Evolutionary conservation across 345 rosid genomes (phyloP).

Genomic region (Moricandia arvensis): DNA sequence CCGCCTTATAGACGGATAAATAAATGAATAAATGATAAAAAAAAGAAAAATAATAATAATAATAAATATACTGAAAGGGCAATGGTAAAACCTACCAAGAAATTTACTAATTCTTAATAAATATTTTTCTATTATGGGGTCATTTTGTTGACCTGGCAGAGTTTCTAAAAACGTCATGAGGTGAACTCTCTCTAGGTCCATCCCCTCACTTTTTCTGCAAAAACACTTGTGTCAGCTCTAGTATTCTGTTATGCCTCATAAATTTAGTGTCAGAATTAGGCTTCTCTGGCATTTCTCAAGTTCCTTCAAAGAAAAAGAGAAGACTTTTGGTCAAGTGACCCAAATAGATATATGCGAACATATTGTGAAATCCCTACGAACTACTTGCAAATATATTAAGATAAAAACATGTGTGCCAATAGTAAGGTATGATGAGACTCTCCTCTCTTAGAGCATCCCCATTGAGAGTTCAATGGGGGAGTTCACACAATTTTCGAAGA

Average conservation of each 20-base stretch:
- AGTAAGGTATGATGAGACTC: too few species aligned
- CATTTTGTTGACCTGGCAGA: background rate
- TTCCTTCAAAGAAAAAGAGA: background rate
- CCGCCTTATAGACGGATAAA: too few species aligned
- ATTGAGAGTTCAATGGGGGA: too few species aligned
- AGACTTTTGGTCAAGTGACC: background rate
- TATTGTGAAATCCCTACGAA: background rate
- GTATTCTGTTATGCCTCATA: background rate
- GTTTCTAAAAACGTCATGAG: background rate
- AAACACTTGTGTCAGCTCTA: background rate
- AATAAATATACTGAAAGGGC: background rate
- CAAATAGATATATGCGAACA: background rate
- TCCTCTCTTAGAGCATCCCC: background rate
- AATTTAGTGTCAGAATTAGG: background rate
- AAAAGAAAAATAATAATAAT: too few species aligned
- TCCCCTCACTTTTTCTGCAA: background rate
- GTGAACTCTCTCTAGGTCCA: background rate
- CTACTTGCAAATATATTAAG: background rate
- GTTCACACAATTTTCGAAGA: too few species aligned
- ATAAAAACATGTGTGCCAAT: background rate
- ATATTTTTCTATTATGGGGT: background rate
- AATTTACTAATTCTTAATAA: background rate
- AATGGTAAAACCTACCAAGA: background rate
- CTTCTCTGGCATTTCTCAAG: background rate
- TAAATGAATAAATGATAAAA: too few species aligned